Conservation (phyloP, 1,139 yeast species). For the Geotrichum phurueaensis region DNA sequence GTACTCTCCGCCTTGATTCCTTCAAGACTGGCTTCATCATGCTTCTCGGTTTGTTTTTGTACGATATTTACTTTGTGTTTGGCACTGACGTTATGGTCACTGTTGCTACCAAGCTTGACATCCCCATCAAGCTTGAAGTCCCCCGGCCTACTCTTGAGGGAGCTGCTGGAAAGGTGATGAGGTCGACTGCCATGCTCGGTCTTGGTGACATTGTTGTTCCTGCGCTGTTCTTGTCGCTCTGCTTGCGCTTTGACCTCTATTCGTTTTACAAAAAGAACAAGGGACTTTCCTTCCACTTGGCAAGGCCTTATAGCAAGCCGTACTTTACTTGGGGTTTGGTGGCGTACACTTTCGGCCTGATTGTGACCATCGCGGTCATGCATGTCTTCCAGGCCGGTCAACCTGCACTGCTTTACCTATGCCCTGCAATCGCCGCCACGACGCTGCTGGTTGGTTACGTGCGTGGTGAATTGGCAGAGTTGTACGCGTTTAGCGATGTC, state of each 20-base stretch:
- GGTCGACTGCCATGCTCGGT: constrained; percentile 39
- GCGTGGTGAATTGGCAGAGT: constrained; percentile 40
- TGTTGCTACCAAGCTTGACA: constrained; percentile 52
- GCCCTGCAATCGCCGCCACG: constrained; percentile 46
- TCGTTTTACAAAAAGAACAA: constrained; percentile 34
- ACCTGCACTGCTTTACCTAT: constrained; percentile 61
- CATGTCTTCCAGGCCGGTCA: constrained; percentile 46
- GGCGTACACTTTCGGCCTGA: constrained; percentile 45
- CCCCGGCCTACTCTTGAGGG: constrained; percentile 34
- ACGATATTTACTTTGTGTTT: constrained; percentile 65
- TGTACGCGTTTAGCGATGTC: constrained; percentile 40
- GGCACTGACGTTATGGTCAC: constrained; percentile 56
- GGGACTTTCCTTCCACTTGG: constrained; percentile 38
- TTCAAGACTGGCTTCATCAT: constrained; percentile 45
- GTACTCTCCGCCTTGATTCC: constrained; percentile 33
- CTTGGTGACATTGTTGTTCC: constrained; percentile 60
- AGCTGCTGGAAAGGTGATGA: constrained; percentile 13
- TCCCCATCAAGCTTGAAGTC: constrained; percentile 51
- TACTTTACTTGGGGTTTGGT: constrained; percentile 44
- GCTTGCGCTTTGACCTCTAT: constrained; percentile 47
- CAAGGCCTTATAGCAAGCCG: constrained; percentile 39
- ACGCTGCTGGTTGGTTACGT: constrained; percentile 33
- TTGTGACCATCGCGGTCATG: constrained; percentile 41
- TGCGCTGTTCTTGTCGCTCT: constrained; percentile 46
- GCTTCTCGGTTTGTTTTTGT: constrained; percentile 48